These are phyloP conservation scores for Hirsutella rhossiliensis DNA, from an alignment of 2,329 filamentous ascomycete species.

Conservation along the genomic window DNA sequence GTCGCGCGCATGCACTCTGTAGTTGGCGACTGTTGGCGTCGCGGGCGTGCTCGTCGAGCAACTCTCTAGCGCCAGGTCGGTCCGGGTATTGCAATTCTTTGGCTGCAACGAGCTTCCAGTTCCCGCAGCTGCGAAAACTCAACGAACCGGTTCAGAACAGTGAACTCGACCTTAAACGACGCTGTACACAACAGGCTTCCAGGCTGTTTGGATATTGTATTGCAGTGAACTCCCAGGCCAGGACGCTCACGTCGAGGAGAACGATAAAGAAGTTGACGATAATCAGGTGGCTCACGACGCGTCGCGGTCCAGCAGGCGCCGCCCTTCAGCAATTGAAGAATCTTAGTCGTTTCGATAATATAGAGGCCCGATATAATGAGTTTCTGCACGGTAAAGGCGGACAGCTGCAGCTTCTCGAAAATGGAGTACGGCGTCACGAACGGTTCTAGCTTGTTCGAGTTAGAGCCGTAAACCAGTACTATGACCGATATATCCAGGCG, in stretches of 20 bases:
- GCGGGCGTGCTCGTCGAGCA: not conserved
- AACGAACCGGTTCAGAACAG: slow-evolving; percentile 21
- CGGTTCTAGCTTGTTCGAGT: slow-evolving; percentile 14
- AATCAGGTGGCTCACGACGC: slow-evolving; percentile 18
- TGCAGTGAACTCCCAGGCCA: slow-evolving; percentile 18
- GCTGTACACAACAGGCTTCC: slow-evolving; percentile 21
- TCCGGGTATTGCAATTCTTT: not conserved
- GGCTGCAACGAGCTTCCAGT: not conserved
- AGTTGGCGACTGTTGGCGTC: not conserved
- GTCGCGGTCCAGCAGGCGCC: slow-evolving; percentile 6
- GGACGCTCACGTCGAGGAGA: slow-evolving; percentile 25
- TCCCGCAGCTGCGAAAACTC: slow-evolving; percentile 17
- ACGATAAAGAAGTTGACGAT: slow-evolving; percentile 30
- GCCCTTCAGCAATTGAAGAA: slow-evolving; percentile 29
- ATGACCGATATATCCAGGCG: slow-evolving; percentile 41
- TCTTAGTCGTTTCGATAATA: slow-evolving; percentile 36
- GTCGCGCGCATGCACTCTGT: not conserved
- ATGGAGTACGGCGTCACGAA: slow-evolving; percentile 24
- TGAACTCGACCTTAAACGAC: slow-evolving; percentile 23
- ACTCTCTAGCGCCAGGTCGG: slow-evolving; percentile 1
- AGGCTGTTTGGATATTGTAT: slow-evolving; percentile 20
- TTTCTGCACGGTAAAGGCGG: slow-evolving; percentile 42
- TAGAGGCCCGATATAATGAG: slow-evolving; percentile 40
- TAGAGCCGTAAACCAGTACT: slow-evolving; percentile 40
- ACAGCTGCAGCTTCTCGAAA: slow-evolving; percentile 42